phyloP scores from a whole-genome alignment of 495 filamentous ascomycete species.

The Barbatosphaeria neglecta region DNA sequence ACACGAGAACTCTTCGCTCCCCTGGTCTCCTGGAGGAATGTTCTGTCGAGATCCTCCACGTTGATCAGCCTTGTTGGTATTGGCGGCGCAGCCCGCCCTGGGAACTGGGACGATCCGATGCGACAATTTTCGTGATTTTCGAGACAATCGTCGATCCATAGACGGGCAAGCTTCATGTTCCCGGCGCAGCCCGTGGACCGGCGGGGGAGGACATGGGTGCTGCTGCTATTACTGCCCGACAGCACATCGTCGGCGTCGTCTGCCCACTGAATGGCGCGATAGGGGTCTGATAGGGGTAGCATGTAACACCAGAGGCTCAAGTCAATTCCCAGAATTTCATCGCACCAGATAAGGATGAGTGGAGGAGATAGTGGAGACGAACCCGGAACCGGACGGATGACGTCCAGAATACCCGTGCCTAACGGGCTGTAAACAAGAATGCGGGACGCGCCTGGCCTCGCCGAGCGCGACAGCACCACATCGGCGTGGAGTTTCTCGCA shows the following conservation, averaged over 20 bases:
- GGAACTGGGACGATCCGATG: background rate
- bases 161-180: conserved; percentile 3
- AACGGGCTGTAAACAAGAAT: background rate
- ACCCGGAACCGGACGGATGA: background rate
- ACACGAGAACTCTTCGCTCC: background rate
- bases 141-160: conserved; percentile 7
- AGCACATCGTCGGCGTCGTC: background rate
- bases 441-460: background rate
- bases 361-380: too few species aligned
- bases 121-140: conserved; percentile 2
- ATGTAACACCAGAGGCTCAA: background rate
- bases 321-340: background rate
- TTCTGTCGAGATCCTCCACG: conserved; percentile 1
- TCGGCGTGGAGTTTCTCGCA: conserved; percentile 6
- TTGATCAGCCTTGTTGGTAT: conserved; percentile 6
- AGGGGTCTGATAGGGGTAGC: background rate
- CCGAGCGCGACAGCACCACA: conserved; percentile 3
- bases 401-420: background rate
- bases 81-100: background rate
- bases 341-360: background rate
- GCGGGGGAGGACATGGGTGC: background rate
- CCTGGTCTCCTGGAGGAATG: conserved; percentile 1
- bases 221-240: background rate
- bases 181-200: background rate
- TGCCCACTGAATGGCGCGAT: background rate